Percentiles rank a stretch among this genome's conserved stretches.
Evolutionary conservation across 1,139 yeast species (phyloP).

Genomic region (Groenewaldozyma auringiensis): DNA sequence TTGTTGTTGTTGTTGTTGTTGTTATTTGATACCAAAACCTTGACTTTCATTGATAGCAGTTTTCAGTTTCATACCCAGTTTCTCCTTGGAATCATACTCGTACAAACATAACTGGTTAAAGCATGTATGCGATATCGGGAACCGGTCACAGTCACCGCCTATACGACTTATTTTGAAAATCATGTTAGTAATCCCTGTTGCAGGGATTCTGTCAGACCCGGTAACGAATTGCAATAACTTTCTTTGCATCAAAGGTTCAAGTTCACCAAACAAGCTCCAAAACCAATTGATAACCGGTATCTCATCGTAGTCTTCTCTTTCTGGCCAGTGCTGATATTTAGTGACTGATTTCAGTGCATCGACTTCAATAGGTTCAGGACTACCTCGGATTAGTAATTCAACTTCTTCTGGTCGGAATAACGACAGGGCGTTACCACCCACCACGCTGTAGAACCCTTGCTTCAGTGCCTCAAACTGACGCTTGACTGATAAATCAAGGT

Average conservation of each 20-base stretch:
- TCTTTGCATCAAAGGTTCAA: slow-evolving; percentile 46
- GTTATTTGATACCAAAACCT: slow-evolving; percentile 71
- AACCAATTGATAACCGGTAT: slow-evolving; percentile 58
- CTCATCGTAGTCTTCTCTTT: slow-evolving; percentile 13
- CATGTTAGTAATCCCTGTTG: slow-evolving; percentile 71
- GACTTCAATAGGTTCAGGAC: slow-evolving; percentile 59
- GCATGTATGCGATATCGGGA: slow-evolving; percentile 90
- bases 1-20: background rate
- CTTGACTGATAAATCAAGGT: slow-evolving; percentile 48
- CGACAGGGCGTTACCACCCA: slow-evolving; percentile 72
- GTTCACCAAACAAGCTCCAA: slow-evolving; percentile 60
- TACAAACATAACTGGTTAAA: slow-evolving; percentile 80
- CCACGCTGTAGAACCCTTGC: slow-evolving; percentile 65
- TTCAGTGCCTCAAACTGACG: slow-evolving; percentile 51
- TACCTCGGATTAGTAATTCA: slow-evolving; percentile 71
- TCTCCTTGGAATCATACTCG: slow-evolving; percentile 49
- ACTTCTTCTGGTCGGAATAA: slow-evolving; percentile 77
- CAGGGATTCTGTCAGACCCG: slow-evolving; percentile 87
- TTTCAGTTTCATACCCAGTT: slow-evolving; percentile 48
- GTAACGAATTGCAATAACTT: slow-evolving; percentile 69
- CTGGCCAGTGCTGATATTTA: slow-evolving; percentile 56
- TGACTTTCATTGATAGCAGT: slow-evolving; percentile 70
- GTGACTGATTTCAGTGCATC: slow-evolving; percentile 63
- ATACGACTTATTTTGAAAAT: slow-evolving; percentile 55
- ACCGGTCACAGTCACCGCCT: slow-evolving; percentile 44